Percentiles rank a stretch among this genome's conserved stretches.
Evolutionary conservation across 23 red algal species (phyloP).

Genomic region (Gracilaria domingensis): DNA sequence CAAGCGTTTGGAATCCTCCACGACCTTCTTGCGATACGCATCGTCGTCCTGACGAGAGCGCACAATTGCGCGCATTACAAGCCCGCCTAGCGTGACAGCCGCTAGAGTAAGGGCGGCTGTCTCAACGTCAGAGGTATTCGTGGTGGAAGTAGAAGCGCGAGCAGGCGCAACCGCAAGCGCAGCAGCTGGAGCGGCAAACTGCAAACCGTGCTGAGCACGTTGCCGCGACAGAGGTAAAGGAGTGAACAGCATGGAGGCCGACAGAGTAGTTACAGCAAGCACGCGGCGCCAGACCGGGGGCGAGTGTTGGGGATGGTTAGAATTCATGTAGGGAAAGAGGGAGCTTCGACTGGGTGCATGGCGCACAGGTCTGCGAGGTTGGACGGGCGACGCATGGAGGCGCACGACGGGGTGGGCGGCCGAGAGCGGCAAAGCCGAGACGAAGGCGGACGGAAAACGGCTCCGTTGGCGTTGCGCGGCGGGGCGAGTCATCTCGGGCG

Average conservation of each 20-base stretch:
- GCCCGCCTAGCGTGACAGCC: conserved; percentile 54
- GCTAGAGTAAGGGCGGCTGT: conserved; percentile 54
- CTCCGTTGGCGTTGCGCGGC: background rate
- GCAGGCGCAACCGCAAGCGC: conserved; percentile 8
- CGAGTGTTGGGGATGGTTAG: background rate
- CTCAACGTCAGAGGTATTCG: conserved; percentile 58
- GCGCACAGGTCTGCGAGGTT: background rate
- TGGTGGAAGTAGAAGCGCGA: background rate
- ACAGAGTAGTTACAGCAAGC: conserved; percentile 18
- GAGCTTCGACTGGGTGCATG: background rate
- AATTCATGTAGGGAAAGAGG: background rate
- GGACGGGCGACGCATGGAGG: background rate
- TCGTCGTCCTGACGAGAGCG: conserved; percentile 32
- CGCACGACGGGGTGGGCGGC: background rate
- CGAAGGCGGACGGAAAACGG: background rate
- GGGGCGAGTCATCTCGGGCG: background rate
- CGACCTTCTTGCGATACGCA: conserved; percentile 36
- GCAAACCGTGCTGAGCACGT: background rate
- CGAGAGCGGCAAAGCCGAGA: background rate
- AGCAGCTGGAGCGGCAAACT: background rate
- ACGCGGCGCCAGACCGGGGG: conserved; percentile 14
- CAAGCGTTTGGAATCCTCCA: conserved; percentile 37
- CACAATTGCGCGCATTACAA: conserved; percentile 54
- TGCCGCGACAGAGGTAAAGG: background rate
- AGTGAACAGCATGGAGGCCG: conserved; percentile 22